Conservation (phyloP, 2,329 filamentous ascomycete genomes). For the Aspergillus sp. region DNA sequence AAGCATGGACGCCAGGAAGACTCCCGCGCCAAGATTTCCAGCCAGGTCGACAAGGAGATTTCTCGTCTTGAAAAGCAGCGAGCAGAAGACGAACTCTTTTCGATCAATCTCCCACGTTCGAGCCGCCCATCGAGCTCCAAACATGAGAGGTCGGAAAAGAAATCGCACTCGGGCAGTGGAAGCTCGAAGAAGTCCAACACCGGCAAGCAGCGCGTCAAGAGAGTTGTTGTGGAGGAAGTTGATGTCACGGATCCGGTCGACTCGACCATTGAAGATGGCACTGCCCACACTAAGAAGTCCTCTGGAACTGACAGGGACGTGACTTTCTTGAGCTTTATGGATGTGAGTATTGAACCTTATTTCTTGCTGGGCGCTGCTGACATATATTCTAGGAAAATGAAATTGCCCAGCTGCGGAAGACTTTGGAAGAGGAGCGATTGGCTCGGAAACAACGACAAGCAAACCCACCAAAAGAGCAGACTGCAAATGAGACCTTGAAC, state of each 20-base stretch:
- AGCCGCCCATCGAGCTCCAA: conserved; percentile 14
- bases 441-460: conserved; percentile 38
- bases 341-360: conserved; percentile 27
- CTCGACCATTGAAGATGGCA: conserved; percentile 14
- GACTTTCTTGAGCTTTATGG: conserved; percentile 53
- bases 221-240: conserved; percentile 30
- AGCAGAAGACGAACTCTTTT: conserved; percentile 34
- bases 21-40: conserved; percentile 26
- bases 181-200: conserved; percentile 29
- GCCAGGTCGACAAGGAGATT: conserved; percentile 32
- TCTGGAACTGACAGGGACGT: conserved; percentile 33
- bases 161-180: conserved; percentile 11
- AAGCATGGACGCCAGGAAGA: conserved; percentile 21
- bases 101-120: conserved; percentile 25
- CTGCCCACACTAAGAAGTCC: conserved; percentile 23
- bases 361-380: conserved; percentile 1
- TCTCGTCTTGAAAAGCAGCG: conserved; percentile 31
- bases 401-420: conserved; percentile 51
- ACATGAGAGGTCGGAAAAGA: conserved; percentile 13
- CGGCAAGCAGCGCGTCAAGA: conserved; percentile 36
- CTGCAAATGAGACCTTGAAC: conserved; percentile 36
- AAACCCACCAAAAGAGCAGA: conserved; percentile 23
- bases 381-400: conserved; percentile 34
- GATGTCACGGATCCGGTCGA: conserved; percentile 27
- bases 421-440: conserved; percentile 51